A percentile compares a stretch with the other conserved stretches of the same genome.
phyloP scores from a whole-genome alignment of 768 basidiomycete genomes.

The Daedaleopsis nitida region DNA sequence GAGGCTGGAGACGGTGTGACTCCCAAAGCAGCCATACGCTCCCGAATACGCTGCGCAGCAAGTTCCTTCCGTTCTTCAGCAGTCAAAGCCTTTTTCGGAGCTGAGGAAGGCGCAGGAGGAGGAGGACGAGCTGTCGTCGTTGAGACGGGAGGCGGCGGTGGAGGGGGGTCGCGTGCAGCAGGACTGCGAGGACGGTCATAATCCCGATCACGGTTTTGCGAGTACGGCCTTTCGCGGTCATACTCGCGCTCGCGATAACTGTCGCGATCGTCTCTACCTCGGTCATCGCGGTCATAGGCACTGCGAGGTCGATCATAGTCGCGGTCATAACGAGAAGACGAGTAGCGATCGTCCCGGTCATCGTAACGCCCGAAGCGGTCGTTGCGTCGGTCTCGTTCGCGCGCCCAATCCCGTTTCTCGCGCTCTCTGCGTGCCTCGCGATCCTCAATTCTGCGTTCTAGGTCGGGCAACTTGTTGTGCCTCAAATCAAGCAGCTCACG shows the following conservation, averaged over 20 bases:
- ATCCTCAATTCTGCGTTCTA: constrained; percentile 82
- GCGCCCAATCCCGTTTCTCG: constrained; percentile 76
- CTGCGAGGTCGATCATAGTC: constrained; percentile 38
- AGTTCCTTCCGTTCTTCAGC: constrained; percentile 80
- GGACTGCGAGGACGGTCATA: constrained; percentile 37
- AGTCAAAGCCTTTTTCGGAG: constrained; percentile 72
- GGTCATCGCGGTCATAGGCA: constrained; percentile 40
- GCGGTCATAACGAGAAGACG: constrained; percentile 41
- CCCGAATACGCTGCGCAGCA: constrained; percentile 80
- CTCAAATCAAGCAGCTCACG: constrained; percentile 81
- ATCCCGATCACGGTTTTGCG: constrained; percentile 42
- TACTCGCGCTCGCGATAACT: constrained; percentile 34
- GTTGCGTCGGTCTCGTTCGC: constrained; percentile 84
- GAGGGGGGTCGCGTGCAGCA: constrained; percentile 46
- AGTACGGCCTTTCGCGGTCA: constrained; percentile 39
- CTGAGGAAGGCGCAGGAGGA: constrained; percentile 56
- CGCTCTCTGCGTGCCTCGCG: constrained; percentile 74
- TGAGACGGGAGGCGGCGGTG: constrained; percentile 51
- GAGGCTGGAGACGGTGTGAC: constrained; percentile 47
- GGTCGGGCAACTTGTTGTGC: constrained; percentile 90
- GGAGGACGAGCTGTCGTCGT: constrained; percentile 48
- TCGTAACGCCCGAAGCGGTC: constrained; percentile 75
- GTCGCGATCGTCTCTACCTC: constrained; percentile 49
- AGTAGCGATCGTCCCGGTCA: constrained; percentile 45
- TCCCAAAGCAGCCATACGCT: constrained; percentile 84